phyloP scores from a whole-genome alignment of 2,329 filamentous ascomycete species.

The Colletotrichum higginsianum region DNA sequence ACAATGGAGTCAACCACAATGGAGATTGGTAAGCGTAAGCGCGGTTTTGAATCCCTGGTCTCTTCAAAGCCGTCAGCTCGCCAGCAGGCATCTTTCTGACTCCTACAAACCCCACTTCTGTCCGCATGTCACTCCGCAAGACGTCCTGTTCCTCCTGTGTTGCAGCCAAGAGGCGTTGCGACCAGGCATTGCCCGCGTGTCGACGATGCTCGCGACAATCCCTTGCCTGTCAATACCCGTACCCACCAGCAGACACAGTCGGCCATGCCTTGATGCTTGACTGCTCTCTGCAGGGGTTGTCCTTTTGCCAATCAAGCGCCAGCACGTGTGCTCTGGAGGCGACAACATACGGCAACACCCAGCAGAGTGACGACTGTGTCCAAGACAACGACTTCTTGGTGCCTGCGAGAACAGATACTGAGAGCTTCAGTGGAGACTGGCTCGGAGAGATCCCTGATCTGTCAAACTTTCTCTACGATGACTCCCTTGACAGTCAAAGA shows the following conservation, averaged over 20 bases:
- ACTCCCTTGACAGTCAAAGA: neutral
- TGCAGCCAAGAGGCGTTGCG: conserved; percentile 28
- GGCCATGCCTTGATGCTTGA: neutral
- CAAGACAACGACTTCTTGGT: neutral
- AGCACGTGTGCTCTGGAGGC: neutral
- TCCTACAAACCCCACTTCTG: conserved; percentile 9
- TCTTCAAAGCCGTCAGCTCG: neutral
- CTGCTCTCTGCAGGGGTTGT: neutral
- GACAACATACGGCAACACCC: neutral
- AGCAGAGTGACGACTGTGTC: neutral
- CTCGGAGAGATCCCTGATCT: neutral
- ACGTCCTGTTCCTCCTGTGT: conserved; percentile 25
- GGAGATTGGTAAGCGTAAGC: neutral
- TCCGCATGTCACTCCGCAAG: conserved; percentile 38
- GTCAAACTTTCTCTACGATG: neutral
- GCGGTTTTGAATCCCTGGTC: neutral
- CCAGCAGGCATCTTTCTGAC: neutral
- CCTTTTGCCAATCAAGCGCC: neutral
- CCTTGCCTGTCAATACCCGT: conserved; percentile 26
- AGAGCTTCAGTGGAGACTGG: neutral
- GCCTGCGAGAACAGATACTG: neutral
- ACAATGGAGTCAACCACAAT: neutral
- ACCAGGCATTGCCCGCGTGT: conserved; percentile 17
- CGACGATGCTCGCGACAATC: conserved; percentile 24
- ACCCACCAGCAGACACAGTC: neutral